These are phyloP conservation scores for Salisapilia sapeloensis DNA, from an alignment of 352 stramenopile species.

Conservation along the genomic window DNA sequence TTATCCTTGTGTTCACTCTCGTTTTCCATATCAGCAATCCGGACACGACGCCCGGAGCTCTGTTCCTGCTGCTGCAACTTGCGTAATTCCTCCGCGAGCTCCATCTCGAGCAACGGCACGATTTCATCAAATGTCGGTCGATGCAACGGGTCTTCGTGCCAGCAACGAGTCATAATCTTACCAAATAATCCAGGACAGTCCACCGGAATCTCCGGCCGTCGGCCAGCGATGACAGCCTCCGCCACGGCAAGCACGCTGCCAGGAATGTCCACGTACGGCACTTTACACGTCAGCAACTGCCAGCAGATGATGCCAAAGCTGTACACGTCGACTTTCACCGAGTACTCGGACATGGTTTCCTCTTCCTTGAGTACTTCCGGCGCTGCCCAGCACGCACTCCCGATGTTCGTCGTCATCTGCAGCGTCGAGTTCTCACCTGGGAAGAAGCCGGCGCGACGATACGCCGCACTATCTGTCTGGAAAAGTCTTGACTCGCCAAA, in stretches of 20 bases:
- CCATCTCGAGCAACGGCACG: slow-evolving; percentile 55
- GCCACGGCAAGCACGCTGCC: slow-evolving; percentile 51
- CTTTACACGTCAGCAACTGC: slow-evolving; percentile 57
- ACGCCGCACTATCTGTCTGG: slow-evolving; percentile 35
- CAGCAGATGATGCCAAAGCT: slow-evolving; percentile 77
- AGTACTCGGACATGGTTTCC: slow-evolving; percentile 47
- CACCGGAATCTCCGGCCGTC: slow-evolving; percentile 37
- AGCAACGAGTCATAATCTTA: slow-evolving; percentile 73
- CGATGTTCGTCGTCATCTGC: slow-evolving; percentile 72
- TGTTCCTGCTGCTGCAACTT: no score
- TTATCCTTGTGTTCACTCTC: no score
- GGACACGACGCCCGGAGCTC: no score
- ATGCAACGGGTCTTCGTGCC: slow-evolving; percentile 49
- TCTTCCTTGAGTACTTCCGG: slow-evolving; percentile 60
- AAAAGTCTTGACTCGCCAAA: slow-evolving; percentile 65
- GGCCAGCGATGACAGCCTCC: slow-evolving; percentile 48
- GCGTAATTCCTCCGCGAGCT: slow-evolving; percentile 40
- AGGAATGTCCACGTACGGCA: slow-evolving; percentile 62
- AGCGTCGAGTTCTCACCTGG: slow-evolving; percentile 41
- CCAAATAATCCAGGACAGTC: slow-evolving; percentile 45
- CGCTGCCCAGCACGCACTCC: slow-evolving; percentile 62
- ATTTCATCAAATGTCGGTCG: slow-evolving; percentile 65
- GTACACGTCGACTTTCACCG: slow-evolving; percentile 73
- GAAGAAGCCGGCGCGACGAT: slow-evolving; percentile 30
- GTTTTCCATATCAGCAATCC: no score